Evolutionary conservation across 768 basidiomycete genomes (phyloP).

Genomic region (Tylopilus balloui): DNA sequence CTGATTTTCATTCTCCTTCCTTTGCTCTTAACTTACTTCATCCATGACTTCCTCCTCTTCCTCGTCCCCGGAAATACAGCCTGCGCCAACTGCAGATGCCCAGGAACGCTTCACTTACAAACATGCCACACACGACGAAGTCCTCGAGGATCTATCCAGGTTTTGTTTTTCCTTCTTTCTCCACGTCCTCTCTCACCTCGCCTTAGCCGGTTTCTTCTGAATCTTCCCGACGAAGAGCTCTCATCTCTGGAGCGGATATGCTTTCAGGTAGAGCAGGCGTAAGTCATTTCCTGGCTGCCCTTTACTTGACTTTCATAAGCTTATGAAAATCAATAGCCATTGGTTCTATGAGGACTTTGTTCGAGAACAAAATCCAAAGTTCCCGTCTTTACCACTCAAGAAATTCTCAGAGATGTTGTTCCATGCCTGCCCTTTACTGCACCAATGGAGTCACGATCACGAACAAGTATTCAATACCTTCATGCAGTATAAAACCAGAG

Average conservation of each 20-base stretch:
- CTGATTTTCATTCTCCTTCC: slow-evolving; percentile 30
- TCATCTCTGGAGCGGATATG: slow-evolving; percentile 89
- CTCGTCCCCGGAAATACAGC: slow-evolving; percentile 69
- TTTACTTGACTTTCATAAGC: slow-evolving; percentile 11
- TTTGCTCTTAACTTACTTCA: slow-evolving; percentile 26
- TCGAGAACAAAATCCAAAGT: slow-evolving; percentile 81
- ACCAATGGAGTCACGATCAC: slow-evolving; percentile 80
- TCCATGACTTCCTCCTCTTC: slow-evolving; percentile 74
- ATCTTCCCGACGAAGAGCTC: slow-evolving; percentile 91
- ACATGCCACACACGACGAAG: slow-evolving; percentile 75
- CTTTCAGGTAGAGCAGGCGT: slow-evolving; percentile 99
- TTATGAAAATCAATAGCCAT: slow-evolving; percentile 52
- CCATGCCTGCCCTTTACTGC: slow-evolving; percentile 74
- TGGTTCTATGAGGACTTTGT: slow-evolving; percentile 99
- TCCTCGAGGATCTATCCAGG: slow-evolving; percentile 90
- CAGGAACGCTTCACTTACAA: slow-evolving; percentile 53
- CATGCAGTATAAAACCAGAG: slow-evolving; percentile 94
- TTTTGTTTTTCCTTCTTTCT: slow-evolving; percentile 29
- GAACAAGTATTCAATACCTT: slow-evolving; percentile 85
- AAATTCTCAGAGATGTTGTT: slow-evolving; percentile 92
- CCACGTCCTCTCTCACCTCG: slow-evolving; percentile 11
- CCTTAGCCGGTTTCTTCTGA: slow-evolving; percentile 88
- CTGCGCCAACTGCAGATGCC: slow-evolving; percentile 39
- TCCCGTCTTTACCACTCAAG: slow-evolving; percentile 86
- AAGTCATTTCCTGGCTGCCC: slow-evolving; percentile 32